Evolutionary conservation across 1,139 yeast species (phyloP), one percentile per base, ranked within the genome.

Genomic region (Blastobotrys arbuscula): DNA sequence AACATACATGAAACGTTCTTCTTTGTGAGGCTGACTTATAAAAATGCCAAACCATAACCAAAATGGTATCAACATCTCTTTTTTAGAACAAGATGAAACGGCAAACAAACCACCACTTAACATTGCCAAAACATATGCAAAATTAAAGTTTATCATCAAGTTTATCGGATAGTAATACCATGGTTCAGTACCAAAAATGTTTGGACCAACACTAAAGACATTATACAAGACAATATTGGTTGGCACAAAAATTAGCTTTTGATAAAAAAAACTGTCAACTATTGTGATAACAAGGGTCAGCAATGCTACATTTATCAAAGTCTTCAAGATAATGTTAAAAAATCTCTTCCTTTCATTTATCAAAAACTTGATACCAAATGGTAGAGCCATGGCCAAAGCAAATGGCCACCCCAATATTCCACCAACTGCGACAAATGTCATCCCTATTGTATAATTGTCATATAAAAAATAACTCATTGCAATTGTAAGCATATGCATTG

Each of bases 391-490:
- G 0, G 78, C 81, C 51, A 86, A 67, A 0, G 84, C 79, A 67
- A 90, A 90, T 1, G 97, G 97, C 97, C 97, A 90, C 1, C 97
- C 97, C 33, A 84, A 55, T 1, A 90, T 61, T 0, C 94, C 94
- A 6, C 92, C 95, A 18, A 84, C 53, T 35, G 77, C 69, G 44
- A 77, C 72, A 70, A 76, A 76, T 1, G 76, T 60, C 39, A 84
- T 70, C 1, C 81, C 78, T 28, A 40, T 24, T 64, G 56, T 39
- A 70, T 55, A 57, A 33, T 72, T 66, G 50, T 60, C 53, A 44
- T 61, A 62, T 54, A 48, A 64, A 54, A 55, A 72, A 65, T 50
- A 42, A 2, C 78, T 68, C 16, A 77, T 67, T 0, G 87, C 83
- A 48, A 84, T 63, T 8, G 83, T 74, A 31, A 76, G 71, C 50